phyloP scores from a whole-genome alignment of 139 green algal genomes.

The Zygnema cylindricum region DNA sequence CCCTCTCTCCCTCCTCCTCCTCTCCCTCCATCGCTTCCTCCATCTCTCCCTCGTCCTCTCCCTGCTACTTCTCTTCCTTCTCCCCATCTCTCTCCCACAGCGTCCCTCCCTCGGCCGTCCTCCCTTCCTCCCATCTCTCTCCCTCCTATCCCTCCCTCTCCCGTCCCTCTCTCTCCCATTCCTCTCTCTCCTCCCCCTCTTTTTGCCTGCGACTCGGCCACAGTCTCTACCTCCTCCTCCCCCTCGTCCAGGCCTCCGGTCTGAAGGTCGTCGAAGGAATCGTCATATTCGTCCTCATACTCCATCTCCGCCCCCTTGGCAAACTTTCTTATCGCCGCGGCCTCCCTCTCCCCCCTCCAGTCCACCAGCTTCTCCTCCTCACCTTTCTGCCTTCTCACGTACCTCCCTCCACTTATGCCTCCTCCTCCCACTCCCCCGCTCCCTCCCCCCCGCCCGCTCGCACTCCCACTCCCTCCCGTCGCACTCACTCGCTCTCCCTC shows the following conservation, averaged over 20 bases:
- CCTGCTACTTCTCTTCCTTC: background rate
- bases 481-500: background rate
- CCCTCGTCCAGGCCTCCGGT: conserved; percentile 22
- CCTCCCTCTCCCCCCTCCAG: background rate
- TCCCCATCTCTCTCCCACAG: background rate
- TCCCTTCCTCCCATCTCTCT: background rate
- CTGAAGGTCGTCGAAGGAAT: conserved; percentile 60
- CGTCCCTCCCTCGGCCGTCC: background rate
- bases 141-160: background rate
- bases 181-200: background rate
- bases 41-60: background rate
- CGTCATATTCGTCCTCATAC: conserved; percentile 64
- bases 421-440: background rate
- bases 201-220: background rate
- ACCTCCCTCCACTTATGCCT: background rate
- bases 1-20: background rate
- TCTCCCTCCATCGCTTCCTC: conserved; percentile 15
- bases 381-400: conserved; percentile 13
- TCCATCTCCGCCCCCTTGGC: conserved; percentile 45
- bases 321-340: conserved; percentile 22
- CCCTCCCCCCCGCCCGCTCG: background rate
- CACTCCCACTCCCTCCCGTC: background rate
- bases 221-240: conserved; percentile 27
- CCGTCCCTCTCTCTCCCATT: background rate
- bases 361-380: conserved; percentile 1